Base-by-base conservation (phyloP, 768 basidiomycete genomes). In the Hypsizygus marmoreus region DNA sequence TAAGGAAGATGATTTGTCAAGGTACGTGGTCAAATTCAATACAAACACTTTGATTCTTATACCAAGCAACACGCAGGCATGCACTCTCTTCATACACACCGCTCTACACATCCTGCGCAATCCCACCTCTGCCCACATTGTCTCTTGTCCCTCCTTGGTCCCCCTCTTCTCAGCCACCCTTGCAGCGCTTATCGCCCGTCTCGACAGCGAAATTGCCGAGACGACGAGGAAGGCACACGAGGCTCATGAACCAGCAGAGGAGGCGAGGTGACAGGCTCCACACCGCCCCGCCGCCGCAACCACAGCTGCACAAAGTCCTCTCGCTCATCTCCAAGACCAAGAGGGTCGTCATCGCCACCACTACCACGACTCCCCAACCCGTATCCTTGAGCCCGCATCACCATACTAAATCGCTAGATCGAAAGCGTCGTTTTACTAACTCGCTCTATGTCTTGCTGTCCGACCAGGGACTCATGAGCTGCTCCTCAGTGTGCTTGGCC, bases 1-100 rank as follows among this genome's bases (percentile, higher is more conserved):
- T 75, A 30, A 79, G 81, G 4, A 84, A 84, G 0, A 88, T 85
- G 56, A 87, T 84, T 56, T 88, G 86, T 54, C 78, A 80, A 68
- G 83, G 85, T 81, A 41, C 24, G 65, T 54, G 22, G 5, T 4
- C 17, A 10, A 29, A n/a, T 37, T 26, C 8, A 10, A 30, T n/a
- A 8, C 20, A 19, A 19, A 13, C 20, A 6, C 8, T 22, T 2
- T 16, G 13, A 17, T 9, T 19, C 14, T 32, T n/a, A 23, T 29
- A 8, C 26, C 29, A 37, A 26, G 19, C 17, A 37, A 23, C 84
- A 2, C 69, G 81, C 36, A 63, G 67, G 14, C 86, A 88, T 45
- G 45, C 63, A 1, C 65, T 88, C n/a, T 88, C 86, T 3, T 42
- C 62, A 13, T 77, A 84, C 57, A 73, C 70, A 1, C 69, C 79